Base-by-base conservation (phyloP, 768 basidiomycete genomes). In the Mrakia frigida region DNA sequence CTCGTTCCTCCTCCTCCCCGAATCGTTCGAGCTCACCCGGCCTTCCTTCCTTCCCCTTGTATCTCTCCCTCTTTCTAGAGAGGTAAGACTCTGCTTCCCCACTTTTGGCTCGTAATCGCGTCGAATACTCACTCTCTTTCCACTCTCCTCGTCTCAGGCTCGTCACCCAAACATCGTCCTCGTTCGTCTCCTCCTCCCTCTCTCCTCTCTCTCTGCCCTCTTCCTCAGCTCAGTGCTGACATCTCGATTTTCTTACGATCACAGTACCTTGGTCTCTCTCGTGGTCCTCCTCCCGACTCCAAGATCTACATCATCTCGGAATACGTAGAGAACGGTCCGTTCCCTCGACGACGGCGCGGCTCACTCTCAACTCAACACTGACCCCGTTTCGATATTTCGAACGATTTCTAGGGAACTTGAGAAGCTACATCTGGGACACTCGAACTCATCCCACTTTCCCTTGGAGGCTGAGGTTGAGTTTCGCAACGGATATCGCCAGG, bases 141-240 rank as follows among this genome's bases (percentile, higher is more conserved):
- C 37, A 1, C 3, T 21, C 18, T 16, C 18, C 46, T 18, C 18
- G 4, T 33, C 63, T 11, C 92, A 94, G 85, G 91, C 91, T 59
- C 87, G 94, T 73, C 94, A 94, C 84, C 92, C 93, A 13, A 94
- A 95, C 81, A 92, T 97, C 78, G 94, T 94, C 53, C 88, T 94
- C 41, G 75, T 76, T 16, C 50, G 69, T 72, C 23, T 1, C n/a
- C 16, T 25, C 33, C 46, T 10, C 31, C 39, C 37, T 31, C 18
- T 43, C 10, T 52, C 60, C n/a, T 41, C 28, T 16, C 37, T 43
- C 73, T 16, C 50, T n/a, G n/a, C 46, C 9, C 28, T 52, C 46
- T 71, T 10, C 52, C 37, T 39, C 39, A 39, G 23, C 35, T 52
- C 5, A 3, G 5, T 6, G 2, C 53, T 73, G 73, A 50, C 63